Base-by-base conservation (phyloP, 306 rosid species). In the Pueraria montana region DNA sequence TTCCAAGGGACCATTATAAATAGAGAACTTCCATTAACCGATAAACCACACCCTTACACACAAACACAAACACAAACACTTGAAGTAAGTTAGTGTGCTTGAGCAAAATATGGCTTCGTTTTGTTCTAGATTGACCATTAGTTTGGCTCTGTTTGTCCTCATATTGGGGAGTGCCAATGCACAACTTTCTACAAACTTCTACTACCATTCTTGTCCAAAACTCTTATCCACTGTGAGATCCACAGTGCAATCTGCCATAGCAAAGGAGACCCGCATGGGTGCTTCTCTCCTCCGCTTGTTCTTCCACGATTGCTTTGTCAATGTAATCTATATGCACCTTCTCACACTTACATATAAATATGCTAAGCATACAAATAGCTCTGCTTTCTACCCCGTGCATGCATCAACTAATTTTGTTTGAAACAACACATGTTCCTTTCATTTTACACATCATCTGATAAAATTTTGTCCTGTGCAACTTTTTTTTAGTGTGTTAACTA, bases 291-390 rank as follows among this genome's bases (percentile, higher is more conserved):
- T 96, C 17, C 99, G 99, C 14, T 77, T 96, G 80, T 88, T 87
- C 89, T 93, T 96, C 81, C 99, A 93, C 1, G 98, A 96, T 46
- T 96, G 98, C 80, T 92, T 95, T 59, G 98, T 95, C 84, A 95
- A 95, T 59, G 98, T 95, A 90, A 86, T 83, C 74, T 72, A 58
- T n/a, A 11, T 61, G 1, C 74, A 1, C 52, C 13, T 46, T 73
- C 53, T 59, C 20, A 14, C 49, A 12, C 30, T 2, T 17, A 6
- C 2, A 40, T 20, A 20, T 27, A 30, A 30, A 30, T 30, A 30
- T 30, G 34, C 34, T 30, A 30, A 30, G 34, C 4, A 30, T 30
- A 30, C 3, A 46, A 4, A 18, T 53, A 55, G 16, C 65, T 24
- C 46, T 21, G 6, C 0, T 8, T 74, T 55, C 71, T 21, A 58